These are phyloP conservation scores for Penicillium crustosum DNA, from an alignment of 2,329 filamentous ascomycete genomes.

Conservation along the genomic window DNA sequence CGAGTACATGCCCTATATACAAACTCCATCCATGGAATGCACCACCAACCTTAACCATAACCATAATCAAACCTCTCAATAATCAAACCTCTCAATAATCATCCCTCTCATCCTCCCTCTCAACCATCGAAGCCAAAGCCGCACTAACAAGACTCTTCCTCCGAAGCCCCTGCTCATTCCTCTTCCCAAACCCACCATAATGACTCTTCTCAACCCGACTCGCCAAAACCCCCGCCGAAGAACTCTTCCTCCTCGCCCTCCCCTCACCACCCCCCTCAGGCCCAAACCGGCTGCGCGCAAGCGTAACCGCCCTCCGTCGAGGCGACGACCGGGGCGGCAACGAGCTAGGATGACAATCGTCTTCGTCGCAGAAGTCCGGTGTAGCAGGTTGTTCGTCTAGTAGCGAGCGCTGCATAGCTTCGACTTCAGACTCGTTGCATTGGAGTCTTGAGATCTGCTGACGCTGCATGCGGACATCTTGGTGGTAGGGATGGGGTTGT, in stretches of 20 bases:
- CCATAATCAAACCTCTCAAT: neutral
- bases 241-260: slow-evolving; percentile 32
- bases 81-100: slow-evolving; percentile 18
- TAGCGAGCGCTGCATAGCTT: slow-evolving; percentile 29
- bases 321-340: slow-evolving; percentile 37
- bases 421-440: slow-evolving; percentile 38
- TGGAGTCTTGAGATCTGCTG: slow-evolving; percentile 44
- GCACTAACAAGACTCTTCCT: slow-evolving; percentile 42
- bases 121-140: slow-evolving; percentile 38
- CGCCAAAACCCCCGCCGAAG: slow-evolving; percentile 24
- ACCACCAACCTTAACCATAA: neutral
- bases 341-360: slow-evolving; percentile 42
- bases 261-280: slow-evolving; percentile 15
- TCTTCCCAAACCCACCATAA: slow-evolving; percentile 27
- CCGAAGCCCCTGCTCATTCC: slow-evolving; percentile 38
- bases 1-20: neutral
- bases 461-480: slow-evolving; percentile 36
- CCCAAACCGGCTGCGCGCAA: slow-evolving; percentile 33
- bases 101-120: slow-evolving; percentile 26
- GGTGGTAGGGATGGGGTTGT: slow-evolving; percentile 9
- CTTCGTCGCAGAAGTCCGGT: slow-evolving; percentile 16
- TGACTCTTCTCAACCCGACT: slow-evolving; percentile 39
- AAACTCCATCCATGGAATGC: neutral
- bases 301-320: slow-evolving; percentile 30
- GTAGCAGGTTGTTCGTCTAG: neutral